Percentiles rank a stretch among this genome's conserved stretches.
Conservation (phyloP, 2,329 filamentous ascomycete genomes). For the Ophiostoma himal-ulmi region DNA sequence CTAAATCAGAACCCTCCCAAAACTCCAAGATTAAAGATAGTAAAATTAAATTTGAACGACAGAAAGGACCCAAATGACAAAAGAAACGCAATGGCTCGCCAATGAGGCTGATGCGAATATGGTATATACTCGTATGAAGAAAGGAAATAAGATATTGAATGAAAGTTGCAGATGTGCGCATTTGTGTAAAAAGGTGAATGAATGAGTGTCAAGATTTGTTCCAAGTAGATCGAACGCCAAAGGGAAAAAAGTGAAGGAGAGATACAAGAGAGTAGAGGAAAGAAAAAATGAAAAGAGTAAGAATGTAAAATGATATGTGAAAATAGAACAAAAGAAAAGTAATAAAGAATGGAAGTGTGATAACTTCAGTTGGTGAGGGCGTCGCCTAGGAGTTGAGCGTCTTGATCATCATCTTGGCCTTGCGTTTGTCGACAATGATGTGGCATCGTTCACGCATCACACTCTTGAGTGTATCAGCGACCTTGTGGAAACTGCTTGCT, state of each 20-base stretch:
- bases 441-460: conserved; percentile 61
- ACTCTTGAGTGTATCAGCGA: conserved; percentile 68
- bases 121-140: not conserved
- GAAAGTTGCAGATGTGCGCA: not conserved
- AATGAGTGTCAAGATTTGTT: not conserved
- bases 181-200: not conserved
- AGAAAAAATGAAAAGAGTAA: not conserved
- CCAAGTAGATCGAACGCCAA: not conserved
- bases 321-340: not conserved
- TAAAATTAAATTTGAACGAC: not conserved
- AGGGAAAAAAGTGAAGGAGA: not conserved
- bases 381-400: conserved; percentile 43
- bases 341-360: not conserved
- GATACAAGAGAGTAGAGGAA: not conserved
- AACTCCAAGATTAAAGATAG: not conserved
- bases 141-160: not conserved
- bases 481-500: conserved; percentile 78
- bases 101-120: not conserved
- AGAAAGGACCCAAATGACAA: not conserved
- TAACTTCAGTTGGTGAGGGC: not conserved
- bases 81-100: not conserved
- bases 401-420: conserved; percentile 68
- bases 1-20: not conserved
- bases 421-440: conserved; percentile 61
- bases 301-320: not conserved